Percentiles rank a stretch among this genome's conserved stretches.
Conservation (phyloP, 768 basidiomycete genomes). For the Rhizopogon vinicolor region DNA sequence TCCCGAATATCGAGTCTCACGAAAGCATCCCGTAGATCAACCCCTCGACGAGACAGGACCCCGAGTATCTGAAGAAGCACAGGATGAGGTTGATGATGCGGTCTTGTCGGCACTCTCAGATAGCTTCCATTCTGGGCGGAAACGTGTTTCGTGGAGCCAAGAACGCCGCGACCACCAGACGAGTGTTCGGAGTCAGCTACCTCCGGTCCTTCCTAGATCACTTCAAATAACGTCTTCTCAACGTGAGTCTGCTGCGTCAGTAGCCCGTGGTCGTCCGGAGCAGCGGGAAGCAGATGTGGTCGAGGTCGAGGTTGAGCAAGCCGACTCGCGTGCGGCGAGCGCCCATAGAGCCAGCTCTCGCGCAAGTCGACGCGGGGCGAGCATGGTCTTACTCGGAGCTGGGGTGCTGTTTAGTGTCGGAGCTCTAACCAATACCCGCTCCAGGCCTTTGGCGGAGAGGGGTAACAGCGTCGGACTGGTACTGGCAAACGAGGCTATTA, state of each 20-base stretch:
- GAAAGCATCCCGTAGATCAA: conserved; percentile 22
- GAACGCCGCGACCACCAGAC: conserved; percentile 33
- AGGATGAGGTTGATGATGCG: conserved; percentile 47
- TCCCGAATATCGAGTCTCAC: conserved; percentile 28
- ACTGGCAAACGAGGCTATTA: conserved; percentile 23
- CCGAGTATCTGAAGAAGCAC: conserved; percentile 18
- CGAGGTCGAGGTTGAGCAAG: conserved; percentile 19
- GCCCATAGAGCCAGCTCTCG: conserved; percentile 43
- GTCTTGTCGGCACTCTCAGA: conserved; percentile 57
- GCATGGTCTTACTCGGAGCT: conserved; percentile 76
- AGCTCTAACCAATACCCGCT: conserved; percentile 33
- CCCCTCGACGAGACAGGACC: conserved; percentile 17
- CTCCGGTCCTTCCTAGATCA: conserved; percentile 31
- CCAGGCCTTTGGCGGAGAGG: conserved; percentile 21
- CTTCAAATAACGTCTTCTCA: conserved; percentile 27
- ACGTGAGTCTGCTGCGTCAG: conserved; percentile 18
- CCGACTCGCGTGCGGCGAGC: not conserved
- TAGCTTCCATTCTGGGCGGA: conserved; percentile 75
- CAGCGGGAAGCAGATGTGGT: conserved; percentile 31
- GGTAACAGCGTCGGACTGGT: conserved; percentile 45
- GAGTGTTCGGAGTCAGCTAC: conserved; percentile 33
- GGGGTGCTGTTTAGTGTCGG: conserved; percentile 74
- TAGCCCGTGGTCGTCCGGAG: conserved; percentile 41
- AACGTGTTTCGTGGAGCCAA: conserved; percentile 65
- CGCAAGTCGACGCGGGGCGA: conserved; percentile 64